A percentile compares a stretch with the other conserved stretches of the same genome.
Evolutionary conservation across 1,284 basidiomycete genomes (phyloP).

Genomic region (Ceratobasidium sp.): DNA sequence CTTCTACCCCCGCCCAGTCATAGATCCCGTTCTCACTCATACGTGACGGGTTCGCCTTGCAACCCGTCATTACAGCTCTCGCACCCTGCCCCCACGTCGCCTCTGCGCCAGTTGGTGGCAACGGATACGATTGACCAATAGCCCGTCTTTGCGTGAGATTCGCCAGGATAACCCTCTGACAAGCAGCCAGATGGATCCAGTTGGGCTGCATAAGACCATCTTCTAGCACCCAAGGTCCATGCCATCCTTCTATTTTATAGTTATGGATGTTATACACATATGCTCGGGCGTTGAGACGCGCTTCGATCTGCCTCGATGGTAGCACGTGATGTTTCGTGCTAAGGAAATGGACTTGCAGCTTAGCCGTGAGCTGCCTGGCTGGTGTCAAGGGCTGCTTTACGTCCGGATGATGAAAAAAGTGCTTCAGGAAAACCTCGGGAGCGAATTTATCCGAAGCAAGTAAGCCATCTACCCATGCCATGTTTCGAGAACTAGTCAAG

Average conservation of each 20-base stretch:
- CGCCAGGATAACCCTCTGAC: slow-evolving; percentile 44
- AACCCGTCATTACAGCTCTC: not conserved
- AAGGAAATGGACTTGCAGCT: slow-evolving; percentile 25
- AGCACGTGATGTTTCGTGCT: not conserved
- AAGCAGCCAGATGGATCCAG: slow-evolving; percentile 48
- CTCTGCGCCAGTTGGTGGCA: slow-evolving; percentile 23
- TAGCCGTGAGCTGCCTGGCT: slow-evolving; percentile 20
- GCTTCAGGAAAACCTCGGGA: slow-evolving; percentile 22
- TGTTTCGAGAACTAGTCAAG: slow-evolving; percentile 1
- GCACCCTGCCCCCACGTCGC: slow-evolving; percentile 16
- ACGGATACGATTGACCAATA: slow-evolving; percentile 21
- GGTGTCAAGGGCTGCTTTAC: slow-evolving; percentile 5
- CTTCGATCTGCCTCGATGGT: not conserved
- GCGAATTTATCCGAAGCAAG: slow-evolving; percentile 31
- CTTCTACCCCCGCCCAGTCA: slow-evolving; percentile 50
- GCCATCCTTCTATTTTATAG: slow-evolving; percentile 38
- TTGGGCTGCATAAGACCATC: slow-evolving; percentile 25
- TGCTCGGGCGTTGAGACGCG: slow-evolving; percentile 45
- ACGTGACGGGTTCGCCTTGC: slow-evolving; percentile 36
- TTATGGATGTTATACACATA: slow-evolving; percentile 49
- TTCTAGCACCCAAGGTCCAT: slow-evolving; percentile 33
- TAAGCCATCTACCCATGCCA: slow-evolving; percentile 27
- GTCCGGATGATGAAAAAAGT: slow-evolving; percentile 25
- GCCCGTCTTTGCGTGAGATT: slow-evolving; percentile 26
- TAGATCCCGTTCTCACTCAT: slow-evolving; percentile 31